Conservation (phyloP, 306 rosid species). For the Lathyrus aphaca region DNA sequence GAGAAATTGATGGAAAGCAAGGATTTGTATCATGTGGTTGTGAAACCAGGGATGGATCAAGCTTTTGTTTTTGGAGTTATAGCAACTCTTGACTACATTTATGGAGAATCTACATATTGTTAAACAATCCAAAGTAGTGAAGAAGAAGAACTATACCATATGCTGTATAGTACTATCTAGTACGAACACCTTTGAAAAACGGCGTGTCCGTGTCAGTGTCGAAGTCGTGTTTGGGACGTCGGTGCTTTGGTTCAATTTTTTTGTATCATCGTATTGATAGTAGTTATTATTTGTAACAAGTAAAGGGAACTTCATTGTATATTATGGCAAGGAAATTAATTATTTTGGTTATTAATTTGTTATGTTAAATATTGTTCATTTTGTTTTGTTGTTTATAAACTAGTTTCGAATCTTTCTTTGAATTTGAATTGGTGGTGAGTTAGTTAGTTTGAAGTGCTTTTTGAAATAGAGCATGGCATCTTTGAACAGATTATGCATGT, state of each 20-base stretch:
- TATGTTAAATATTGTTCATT: slow-evolving; percentile 4
- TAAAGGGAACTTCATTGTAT: neutral
- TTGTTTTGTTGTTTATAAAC: slow-evolving; percentile 16
- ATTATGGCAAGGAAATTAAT: slow-evolving; percentile 28
- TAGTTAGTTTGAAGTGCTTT: neutral
- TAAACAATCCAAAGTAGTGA: neutral
- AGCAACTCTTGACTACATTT: slow-evolving; percentile 50
- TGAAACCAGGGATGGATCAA: slow-evolving; percentile 53
- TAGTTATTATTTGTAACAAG: too few species aligned
- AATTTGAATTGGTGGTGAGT: slow-evolving; percentile 28
- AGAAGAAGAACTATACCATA: neutral
- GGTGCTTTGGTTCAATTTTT: neutral
- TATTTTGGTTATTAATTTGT: neutral
- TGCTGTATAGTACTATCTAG: too few species aligned
- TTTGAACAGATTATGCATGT: too few species aligned
- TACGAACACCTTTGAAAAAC: too few species aligned
- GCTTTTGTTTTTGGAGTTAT: slow-evolving; percentile 52
- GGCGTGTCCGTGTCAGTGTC: too few species aligned
- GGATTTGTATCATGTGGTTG: slow-evolving; percentile 52
- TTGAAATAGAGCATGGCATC: neutral
- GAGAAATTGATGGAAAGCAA: slow-evolving; percentile 51
- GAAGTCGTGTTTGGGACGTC: too few species aligned
- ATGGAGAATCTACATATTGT: slow-evolving; percentile 51
- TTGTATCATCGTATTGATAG: neutral
- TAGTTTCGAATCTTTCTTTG: slow-evolving; percentile 13